phyloP scores from a whole-genome alignment of 208 protist genomes.

The Entamoeba histolytica region DNA sequence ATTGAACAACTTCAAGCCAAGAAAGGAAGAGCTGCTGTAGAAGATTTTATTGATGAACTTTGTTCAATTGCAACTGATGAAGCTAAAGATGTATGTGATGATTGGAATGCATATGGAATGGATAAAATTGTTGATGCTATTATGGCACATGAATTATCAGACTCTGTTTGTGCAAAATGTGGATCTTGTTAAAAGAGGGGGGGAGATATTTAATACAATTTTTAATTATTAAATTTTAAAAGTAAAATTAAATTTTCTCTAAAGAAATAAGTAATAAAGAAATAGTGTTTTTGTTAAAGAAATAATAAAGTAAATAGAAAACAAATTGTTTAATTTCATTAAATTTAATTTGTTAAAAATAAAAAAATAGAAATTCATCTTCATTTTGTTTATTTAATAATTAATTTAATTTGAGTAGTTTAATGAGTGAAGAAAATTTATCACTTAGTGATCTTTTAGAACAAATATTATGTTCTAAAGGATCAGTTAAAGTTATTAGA shows the following conservation, averaged over 20 bases:
- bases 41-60: not conserved
- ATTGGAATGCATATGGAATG: not conserved
- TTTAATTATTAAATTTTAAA: too few species aligned
- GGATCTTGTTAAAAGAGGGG: not conserved
- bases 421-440: not conserved
- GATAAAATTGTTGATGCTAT: not conserved
- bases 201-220: too few species aligned
- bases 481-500: not conserved
- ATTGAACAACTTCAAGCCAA: not conserved
- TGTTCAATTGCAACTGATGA: not conserved
- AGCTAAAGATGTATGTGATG: not conserved
- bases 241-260: too few species aligned
- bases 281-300: too few species aligned
- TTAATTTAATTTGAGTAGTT: too few species aligned
- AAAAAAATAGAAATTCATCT: too few species aligned
- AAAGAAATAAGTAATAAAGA: too few species aligned
- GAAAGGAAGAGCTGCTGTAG: not conserved
- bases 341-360: too few species aligned
- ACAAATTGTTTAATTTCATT: too few species aligned
- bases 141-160: not conserved
- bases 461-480: not conserved
- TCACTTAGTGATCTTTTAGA: not conserved
- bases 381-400: too few species aligned
- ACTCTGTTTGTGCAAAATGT: not conserved
- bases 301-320: too few species aligned